Evolutionary conservation across 345 rosid genomes (phyloP).

Genomic region (sweet orange (Citrus sinensis)): DVS_A1.0 CM039165.1:31688501-31689000

Average conservation of each 20-base stretch:
- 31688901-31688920: conserved; percentile 33
- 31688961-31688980: conserved; percentile 83
- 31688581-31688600: conserved; percentile 91
- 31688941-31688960: conserved; percentile 79
- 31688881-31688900: neutral
- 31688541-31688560: conserved; percentile 68
- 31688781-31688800: neutral
- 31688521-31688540: conserved; percentile 84
- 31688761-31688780: neutral
- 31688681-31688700: neutral
- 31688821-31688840: neutral
- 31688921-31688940: conserved; percentile 76
- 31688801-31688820: neutral
- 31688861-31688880: neutral
- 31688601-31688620: conserved; percentile 56
- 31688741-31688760: neutral
- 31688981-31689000: conserved; percentile 81
- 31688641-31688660: neutral
- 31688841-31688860: neutral
- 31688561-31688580: conserved; percentile 65
- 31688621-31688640: neutral
- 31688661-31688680: neutral
- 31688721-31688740: neutral
- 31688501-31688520: conserved; percentile 36
- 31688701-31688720: neutral